These are phyloP conservation scores for Furcasterigmium furcatum DNA, from an alignment of 2,329 filamentous ascomycete species.

Conservation along the genomic window DNA sequence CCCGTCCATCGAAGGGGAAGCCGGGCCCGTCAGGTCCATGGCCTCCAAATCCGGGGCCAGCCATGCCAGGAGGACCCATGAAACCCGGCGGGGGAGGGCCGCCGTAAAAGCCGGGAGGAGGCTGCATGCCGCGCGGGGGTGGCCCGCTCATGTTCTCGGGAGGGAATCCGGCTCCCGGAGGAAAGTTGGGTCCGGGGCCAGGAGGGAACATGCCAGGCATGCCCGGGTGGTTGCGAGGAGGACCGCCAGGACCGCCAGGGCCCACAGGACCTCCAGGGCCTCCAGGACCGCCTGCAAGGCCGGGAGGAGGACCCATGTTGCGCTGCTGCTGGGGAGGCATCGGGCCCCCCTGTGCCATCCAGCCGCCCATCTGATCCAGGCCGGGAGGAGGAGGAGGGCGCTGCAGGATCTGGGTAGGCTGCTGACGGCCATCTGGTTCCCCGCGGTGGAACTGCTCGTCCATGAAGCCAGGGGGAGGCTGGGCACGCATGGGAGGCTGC, in stretches of 20 bases:
- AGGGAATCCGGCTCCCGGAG: conserved; percentile 39
- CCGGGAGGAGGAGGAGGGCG: conserved; percentile 59
- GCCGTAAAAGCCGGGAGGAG: conserved; percentile 56
- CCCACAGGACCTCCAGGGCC: conserved; percentile 47
- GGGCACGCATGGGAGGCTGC: conserved; percentile 36
- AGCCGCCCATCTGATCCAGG: conserved; percentile 56
- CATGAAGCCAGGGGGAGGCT: conserved; percentile 44
- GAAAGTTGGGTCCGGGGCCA: conserved; percentile 52
- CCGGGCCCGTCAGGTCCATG: conserved; percentile 39
- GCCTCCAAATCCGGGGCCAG: not conserved
- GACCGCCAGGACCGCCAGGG: conserved; percentile 19
- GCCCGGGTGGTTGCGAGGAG: conserved; percentile 33
- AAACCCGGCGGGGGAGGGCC: conserved; percentile 50
- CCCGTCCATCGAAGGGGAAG: conserved; percentile 54
- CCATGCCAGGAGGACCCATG: conserved; percentile 38
- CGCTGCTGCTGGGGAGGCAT: conserved; percentile 35
- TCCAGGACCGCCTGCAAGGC: conserved; percentile 37
- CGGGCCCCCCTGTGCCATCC: conserved; percentile 42
- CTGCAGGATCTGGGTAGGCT: conserved; percentile 63
- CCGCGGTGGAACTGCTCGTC: conserved; percentile 49
- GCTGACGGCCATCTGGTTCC: conserved; percentile 46
- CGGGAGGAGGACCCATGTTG: conserved; percentile 58
- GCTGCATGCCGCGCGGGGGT: conserved; percentile 51
- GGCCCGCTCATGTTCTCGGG: conserved; percentile 47
- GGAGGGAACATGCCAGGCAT: conserved; percentile 59